Percentiles rank a stretch among this genome's conserved stretches.
These are phyloP conservation scores for Xylaria sp. DNA, from an alignment of 2,329 filamentous ascomycete genomes.

Conservation along the genomic window DNA sequence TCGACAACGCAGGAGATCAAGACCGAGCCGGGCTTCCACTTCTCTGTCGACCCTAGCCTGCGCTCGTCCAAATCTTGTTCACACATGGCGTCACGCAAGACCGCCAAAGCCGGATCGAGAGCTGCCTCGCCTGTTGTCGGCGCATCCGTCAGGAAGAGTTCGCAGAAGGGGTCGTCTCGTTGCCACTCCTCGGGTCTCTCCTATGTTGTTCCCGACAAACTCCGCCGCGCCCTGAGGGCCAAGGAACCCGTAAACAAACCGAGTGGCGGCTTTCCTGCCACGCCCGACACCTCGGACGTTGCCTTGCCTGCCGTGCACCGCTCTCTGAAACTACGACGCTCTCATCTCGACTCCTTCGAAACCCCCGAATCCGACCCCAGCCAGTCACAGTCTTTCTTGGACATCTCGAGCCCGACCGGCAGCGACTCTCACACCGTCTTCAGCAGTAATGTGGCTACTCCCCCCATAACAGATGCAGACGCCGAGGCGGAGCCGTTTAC, in stretches of 20 bases:
- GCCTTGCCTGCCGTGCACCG: constrained; percentile 35
- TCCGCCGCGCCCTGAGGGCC: constrained; percentile 43
- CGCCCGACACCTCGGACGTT: constrained; percentile 60
- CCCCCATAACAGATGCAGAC: constrained; percentile 75
- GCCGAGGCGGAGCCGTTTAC: constrained; percentile 65
- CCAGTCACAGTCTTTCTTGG: constrained; percentile 45
- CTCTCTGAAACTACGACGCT: constrained; percentile 44
- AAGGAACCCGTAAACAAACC: constrained; percentile 27
- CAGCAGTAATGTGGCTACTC: constrained; percentile 68
- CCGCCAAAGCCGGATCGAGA: constrained; percentile 38
- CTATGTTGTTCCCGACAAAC: constrained; percentile 41
- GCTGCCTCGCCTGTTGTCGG: constrained; percentile 39
- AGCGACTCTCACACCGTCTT: constrained; percentile 64
- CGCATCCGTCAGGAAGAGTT: constrained; percentile 35
- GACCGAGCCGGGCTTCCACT: constrained; percentile 37
- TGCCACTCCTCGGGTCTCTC: constrained; percentile 35
- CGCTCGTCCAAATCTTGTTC: constrained; percentile 30
- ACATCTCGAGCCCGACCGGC: constrained; percentile 54
- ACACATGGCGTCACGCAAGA: constrained; percentile 36
- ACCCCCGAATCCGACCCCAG: constrained; percentile 49
- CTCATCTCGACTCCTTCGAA: constrained; percentile 47
- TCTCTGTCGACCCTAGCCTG: constrained; percentile 34
- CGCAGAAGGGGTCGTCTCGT: constrained; percentile 33
- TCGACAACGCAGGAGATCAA: constrained; percentile 33
- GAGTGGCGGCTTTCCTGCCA: constrained; percentile 48